These are phyloP conservation scores for Fusarium graminum DNA, from an alignment of 2,329 filamentous ascomycete species.

Conservation along the genomic window DNA sequence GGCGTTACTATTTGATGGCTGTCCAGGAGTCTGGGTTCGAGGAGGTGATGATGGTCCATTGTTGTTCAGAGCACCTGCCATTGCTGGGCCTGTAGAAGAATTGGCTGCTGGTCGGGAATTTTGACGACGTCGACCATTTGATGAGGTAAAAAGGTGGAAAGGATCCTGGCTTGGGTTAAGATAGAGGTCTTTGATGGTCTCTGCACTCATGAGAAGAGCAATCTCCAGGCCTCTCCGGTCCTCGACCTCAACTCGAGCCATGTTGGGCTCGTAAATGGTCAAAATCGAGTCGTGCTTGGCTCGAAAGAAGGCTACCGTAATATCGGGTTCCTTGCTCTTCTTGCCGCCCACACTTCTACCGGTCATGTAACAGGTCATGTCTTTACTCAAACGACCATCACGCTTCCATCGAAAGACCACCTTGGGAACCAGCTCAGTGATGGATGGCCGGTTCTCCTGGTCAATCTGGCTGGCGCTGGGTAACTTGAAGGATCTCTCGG, in stretches of 20 bases:
- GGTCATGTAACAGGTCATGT: conserved; percentile 88
- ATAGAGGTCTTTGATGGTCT: conserved; percentile 75
- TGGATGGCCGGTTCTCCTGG: conserved; percentile 63
- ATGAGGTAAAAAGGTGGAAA: conserved; percentile 76
- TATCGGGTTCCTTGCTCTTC: conserved; percentile 92
- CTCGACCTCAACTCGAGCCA: conserved; percentile 90
- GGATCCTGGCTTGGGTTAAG: conserved; percentile 75
- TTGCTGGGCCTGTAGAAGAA: conserved; percentile 42
- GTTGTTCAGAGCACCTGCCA: conserved; percentile 58
- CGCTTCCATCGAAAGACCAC: conserved; percentile 90
- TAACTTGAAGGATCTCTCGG: conserved; percentile 83
- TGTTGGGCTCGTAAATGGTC: conserved; percentile 93
- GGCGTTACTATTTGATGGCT: conserved; percentile 37
- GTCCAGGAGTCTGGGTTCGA: conserved; percentile 30
- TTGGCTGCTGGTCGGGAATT: conserved; percentile 56
- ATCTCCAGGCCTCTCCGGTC: conserved; percentile 94
- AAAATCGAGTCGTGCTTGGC: conserved; percentile 73
- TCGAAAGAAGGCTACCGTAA: conserved; percentile 90
- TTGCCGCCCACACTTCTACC: conserved; percentile 81
- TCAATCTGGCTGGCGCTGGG: conserved; percentile 86
- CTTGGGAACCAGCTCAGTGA: conserved; percentile 73
- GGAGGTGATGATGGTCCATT: conserved; percentile 42
- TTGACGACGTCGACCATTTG: conserved; percentile 51
- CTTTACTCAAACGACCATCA: conserved; percentile 86
- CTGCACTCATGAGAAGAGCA: conserved; percentile 74